Base-by-base conservation (phyloP, 352 stramenopile genomes). In the Phytopythium boreale region DNA sequence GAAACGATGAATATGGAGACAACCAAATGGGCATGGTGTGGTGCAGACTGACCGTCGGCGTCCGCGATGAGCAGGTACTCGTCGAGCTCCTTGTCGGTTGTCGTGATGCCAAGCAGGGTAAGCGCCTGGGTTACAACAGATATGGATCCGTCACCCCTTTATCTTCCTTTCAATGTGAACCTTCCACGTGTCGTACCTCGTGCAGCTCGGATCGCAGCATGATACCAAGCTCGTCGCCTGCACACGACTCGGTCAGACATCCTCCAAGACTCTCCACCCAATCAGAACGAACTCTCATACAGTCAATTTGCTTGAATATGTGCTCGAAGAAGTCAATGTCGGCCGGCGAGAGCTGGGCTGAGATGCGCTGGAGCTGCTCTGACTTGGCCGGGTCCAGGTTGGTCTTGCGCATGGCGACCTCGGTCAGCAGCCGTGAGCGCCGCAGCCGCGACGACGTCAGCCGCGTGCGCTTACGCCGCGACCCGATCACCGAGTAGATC, bases 241-340 rank as follows among this genome's bases (percentile, higher is more conserved):
- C 14, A 7, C 31, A 37, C 7, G 2, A 12, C 56, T n/a, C 51
- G 22, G 44, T 41, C 55, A 57, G 44, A 20, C 52, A 27, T n/a
- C 29, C 1, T 20, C 6, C 4, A 2, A 4, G 11, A 11, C 43
- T 0, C 8, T 6, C 17, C 41, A 29, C 34, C 6, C 14, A 29
- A 41, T 7, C 39, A n/a, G 12, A 14, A 6, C 15, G 9, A 29
- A 5, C 17, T 1, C 3, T 73, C 75, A 19, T 49, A 89, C 80
- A 71, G 61, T 89, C 78, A 63, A 89, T 89, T 61, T 89, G 78
- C 36, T 68, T 73, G 68, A 89, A 89, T 52, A 89, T 88, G 71
- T 89, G 76, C 11, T 70, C 72, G 74, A 89, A 88, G 63, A 89
- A 89, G 43, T 67, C 75, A 58, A 83, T 75, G 53, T 89, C 80